Base-by-base conservation (phyloP, 306 rosid genomes). In the Begonia peltatifolia region DNA sequence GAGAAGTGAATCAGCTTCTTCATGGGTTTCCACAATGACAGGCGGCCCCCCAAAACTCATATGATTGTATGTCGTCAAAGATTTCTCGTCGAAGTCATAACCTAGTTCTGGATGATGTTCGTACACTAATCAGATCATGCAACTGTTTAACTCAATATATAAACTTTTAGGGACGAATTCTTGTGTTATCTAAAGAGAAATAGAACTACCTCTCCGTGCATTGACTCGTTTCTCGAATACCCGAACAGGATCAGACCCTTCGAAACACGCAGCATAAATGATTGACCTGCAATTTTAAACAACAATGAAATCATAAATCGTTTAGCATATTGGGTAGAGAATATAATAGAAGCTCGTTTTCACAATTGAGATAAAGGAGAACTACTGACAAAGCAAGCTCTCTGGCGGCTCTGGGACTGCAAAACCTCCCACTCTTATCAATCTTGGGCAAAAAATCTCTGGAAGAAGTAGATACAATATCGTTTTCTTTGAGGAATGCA, bases 341-440 rank as follows among this genome's bases (percentile, higher is more conserved):
- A 20, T 20, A 20, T 20, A 20, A 3, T 20, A 20, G 23, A 20
- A 20, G 4, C 23, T 3, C 23, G 23, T 20, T 20, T 20, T 20
- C 23, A 20, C 23, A 20, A 20, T 10, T 23, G 2, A 54, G n/a
- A n/a, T n/a, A n/a, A n/a, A n/a, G 51, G 58, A 23, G 0, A 53
- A 13, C 57, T 53, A 18, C 42, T 64, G 68, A 88, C 93, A 89
- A 74, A 60, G 97, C 93, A 63, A 89, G 95, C 70, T 89, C 95
- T 70, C 97, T 72, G 63, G 84, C 97, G 50, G 97, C 95, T 68
- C 95, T 70, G 18, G 95, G 97, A 63, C 95, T 84, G 71, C 94
- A 84, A 57, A 89, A 80, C 43, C 87, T 67, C 12, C 95, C 97
- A 53, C 75, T 78, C 67, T 76, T 82, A 43, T 88, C 97, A 46